Conservation (phyloP, 371 early-diverging fungal genomes). For the Rhizopus delemar region DNA sequence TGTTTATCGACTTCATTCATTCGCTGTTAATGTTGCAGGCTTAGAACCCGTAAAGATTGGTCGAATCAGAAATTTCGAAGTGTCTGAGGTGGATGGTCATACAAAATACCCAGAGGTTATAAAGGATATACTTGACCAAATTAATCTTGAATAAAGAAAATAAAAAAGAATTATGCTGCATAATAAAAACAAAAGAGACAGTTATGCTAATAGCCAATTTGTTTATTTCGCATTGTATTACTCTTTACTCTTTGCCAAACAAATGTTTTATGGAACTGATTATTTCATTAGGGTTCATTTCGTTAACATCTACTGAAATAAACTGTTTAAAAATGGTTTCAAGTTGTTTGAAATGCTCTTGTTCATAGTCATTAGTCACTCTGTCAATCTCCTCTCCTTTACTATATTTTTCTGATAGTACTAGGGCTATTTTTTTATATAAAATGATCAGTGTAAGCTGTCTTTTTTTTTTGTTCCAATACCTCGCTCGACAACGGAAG, state of each 20-base stretch:
- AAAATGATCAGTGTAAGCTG: neutral
- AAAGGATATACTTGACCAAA: constrained; percentile 24
- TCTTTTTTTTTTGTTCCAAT: neutral
- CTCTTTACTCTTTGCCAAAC: neutral
- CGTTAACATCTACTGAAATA: constrained; percentile 6
- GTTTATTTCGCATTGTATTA: no score
- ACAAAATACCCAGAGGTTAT: constrained; percentile 70
- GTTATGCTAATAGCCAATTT: no score
- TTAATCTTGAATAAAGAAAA: constrained; percentile 25
- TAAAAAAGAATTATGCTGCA: neutral
- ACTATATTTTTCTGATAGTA: constrained; percentile 6
- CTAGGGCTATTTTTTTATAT: constrained; percentile 5
- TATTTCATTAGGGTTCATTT: constrained; percentile 5
- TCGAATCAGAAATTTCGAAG: constrained; percentile 76
- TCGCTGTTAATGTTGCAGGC: constrained; percentile 79
- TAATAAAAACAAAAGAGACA: neutral
- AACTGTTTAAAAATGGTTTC: constrained; percentile 5
- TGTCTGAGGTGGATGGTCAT: constrained; percentile 82
- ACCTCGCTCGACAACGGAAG: constrained; percentile 52
- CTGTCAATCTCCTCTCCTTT: constrained; percentile 10
- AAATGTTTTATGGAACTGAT: constrained; percentile 1
- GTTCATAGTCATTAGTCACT: constrained; percentile 1
- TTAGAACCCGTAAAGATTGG: constrained; percentile 64
- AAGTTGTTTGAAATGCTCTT: constrained; percentile 11
- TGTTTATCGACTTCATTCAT: constrained; percentile 71